Evolutionary conservation across 805 yeast species (phyloP), one percentile per base, ranked within the genome.

Genomic region (Candida coquimbonensis): DNA sequence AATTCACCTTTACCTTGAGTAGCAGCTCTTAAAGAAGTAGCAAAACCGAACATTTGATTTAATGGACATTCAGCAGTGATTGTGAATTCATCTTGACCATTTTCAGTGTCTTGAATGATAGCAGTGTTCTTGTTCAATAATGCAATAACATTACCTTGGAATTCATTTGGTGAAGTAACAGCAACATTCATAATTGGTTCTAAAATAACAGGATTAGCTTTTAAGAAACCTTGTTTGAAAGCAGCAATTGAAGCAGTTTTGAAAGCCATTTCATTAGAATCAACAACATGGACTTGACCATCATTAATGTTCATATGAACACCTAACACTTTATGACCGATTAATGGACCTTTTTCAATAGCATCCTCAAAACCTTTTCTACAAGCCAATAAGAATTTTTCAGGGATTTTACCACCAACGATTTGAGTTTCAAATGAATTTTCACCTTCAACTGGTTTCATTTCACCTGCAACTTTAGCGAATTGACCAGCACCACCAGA

Each of bases 401-500:
- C 98, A 47, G 96, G 83, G 64, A 93, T 90, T 73, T 87, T 87
- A 63, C 99, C 99, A 60, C 99, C 98, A 53, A 93, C 93, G 64
- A 93, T 81, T 53, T 83, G 86, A 40, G 96, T 84, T 61, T 83
- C 80, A 67, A 91, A 93, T 55, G 71, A 70, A 66, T 90, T 90
- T 48, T 77, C 79, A 41, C 78, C 81, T 43, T 77, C 85, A 40
- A 77, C 62, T 45, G 89, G 80, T 7, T 73, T 67, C 69, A 90
- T 65, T 47, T 73, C 76, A 64, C 99, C 98, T 67, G 89, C 84
- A 61, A 91, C 96, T 72, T 90, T 83, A 68, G 96, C 99, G 64
- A 81, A 93, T 74, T 93, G 99, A 70, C 99, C 99, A 54, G 98
- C 95, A 78, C 99, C 99, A 68, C 99, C 99, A 62, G 91, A 78